Evolutionary conservation across 257 asterid species (phyloP), one percentile per base, ranked within the genome.

Genomic region (Nicotiana paniculata): DNA sequence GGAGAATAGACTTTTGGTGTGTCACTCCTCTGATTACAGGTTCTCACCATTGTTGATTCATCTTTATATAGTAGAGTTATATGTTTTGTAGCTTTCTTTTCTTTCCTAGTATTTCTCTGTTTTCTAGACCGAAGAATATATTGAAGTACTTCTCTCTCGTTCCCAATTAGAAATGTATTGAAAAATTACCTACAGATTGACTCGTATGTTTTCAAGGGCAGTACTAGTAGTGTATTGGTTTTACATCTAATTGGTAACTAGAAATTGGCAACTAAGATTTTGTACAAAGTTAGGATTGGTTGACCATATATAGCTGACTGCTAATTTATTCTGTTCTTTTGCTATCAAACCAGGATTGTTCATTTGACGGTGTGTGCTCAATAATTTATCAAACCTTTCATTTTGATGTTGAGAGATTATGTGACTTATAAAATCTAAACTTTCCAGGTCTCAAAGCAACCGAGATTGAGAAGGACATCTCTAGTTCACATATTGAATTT

Each of bases 271-370:
- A 57, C 63, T 76, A 77, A 33, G 77, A 80, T 81, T 35, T 39
- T 81, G 68, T 57, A 10, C 80, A 83, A 77, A 69, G 75, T 43
- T 43, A 9, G 12, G 51, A 43, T 43, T 43, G 10, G 9, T 43
- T 43, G 51, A 43, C 51, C 51, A 43, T 43, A 8, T 9, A 43
- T 9, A 43, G 51, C 12, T 43, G 51, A 43, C 51, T 43, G 51
- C 51, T 43, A 43, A 43, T 43, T 43, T 43, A 43, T 43, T 9
- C 6, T 67, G 3, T 67, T 67, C 75, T 6, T 9, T 15, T 67
- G 28, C 37, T 32, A 33, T 33, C 26, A 86, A 64, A 87, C 91
- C 53, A 90, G 91, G 67, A 92, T 94, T 0, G 93, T 91, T 80
- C 84, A 93, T 81, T 97, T 93, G 18, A 87, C 92, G 82, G 9